Percentiles rank a stretch among this genome's conserved stretches.
phyloP scores from a whole-genome alignment of 768 basidiomycete genomes.

The Kwoniella heveanensis region DNA sequence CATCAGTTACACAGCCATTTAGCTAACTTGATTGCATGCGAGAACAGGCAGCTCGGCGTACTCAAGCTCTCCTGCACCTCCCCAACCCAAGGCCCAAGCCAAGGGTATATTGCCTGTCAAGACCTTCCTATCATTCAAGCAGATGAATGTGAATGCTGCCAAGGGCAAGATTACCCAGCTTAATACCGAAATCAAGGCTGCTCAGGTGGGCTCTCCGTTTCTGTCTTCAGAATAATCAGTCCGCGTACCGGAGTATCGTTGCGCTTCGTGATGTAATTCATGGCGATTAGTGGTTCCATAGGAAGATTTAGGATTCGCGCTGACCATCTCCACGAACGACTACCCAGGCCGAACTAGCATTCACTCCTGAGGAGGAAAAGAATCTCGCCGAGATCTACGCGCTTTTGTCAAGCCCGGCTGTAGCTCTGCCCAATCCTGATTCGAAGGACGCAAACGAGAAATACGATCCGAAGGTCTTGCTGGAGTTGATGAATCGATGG shows the following conservation, averaged over 20 bases:
- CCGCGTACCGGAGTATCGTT: too few relatives aligned
- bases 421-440: constrained; percentile 30
- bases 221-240: too few relatives aligned
- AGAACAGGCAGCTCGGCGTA: constrained; percentile 42
- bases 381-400: constrained; percentile 39
- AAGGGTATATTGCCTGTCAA: constrained; percentile 55
- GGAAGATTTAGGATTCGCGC: not conserved
- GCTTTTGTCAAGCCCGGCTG: constrained; percentile 29
- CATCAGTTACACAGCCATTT: too few relatives aligned
- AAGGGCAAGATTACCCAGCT: constrained; percentile 74
- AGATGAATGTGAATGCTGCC: constrained; percentile 65
- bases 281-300: too few relatives aligned
- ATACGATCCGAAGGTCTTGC: constrained; percentile 32
- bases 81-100: constrained; percentile 18
- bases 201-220: constrained; percentile 15
- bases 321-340: not conserved
- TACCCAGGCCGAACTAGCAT: constrained; percentile 26
- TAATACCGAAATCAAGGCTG: constrained; percentile 65
- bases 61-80: constrained; percentile 55
- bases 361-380: constrained; percentile 39
- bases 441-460: constrained; percentile 29
- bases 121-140: constrained; percentile 75
- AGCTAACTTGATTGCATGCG: too few relatives aligned
- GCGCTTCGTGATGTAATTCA: too few relatives aligned
- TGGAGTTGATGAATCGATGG: constrained; percentile 37